Conservation (phyloP, 2,329 filamentous ascomycete species). For the Pseudocercospora vitis region DNA sequence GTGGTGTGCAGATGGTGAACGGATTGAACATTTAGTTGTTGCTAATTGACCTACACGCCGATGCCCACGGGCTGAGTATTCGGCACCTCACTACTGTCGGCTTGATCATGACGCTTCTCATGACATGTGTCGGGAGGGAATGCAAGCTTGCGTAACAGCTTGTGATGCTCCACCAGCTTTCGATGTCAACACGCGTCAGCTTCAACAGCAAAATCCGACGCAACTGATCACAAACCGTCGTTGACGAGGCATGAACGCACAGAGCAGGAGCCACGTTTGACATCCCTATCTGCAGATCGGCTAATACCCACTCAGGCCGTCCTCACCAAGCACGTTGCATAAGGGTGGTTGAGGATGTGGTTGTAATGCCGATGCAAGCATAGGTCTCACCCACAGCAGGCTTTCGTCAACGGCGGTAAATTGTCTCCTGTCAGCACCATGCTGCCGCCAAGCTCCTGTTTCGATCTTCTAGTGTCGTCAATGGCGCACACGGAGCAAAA, state of each 20-base stretch:
- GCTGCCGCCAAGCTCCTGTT: background rate
- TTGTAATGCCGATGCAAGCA: background rate
- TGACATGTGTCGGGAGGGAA: conserved; percentile 12
- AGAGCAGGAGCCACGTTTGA: too few species aligned
- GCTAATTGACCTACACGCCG: too few species aligned
- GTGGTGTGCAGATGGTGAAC: too few species aligned
- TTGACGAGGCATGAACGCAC: too few species aligned
- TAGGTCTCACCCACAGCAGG: background rate
- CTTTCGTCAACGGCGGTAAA: background rate
- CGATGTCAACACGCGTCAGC: background rate
- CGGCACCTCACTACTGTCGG: too few species aligned
- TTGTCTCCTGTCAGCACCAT: background rate
- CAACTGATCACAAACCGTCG: background rate
- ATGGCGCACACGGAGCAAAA: background rate
- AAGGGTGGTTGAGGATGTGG: too few species aligned
- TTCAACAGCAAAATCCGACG: too few species aligned
- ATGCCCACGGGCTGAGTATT: too few species aligned
- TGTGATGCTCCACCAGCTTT: background rate
- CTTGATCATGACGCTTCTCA: background rate
- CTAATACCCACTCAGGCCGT: too few species aligned
- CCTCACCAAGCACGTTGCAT: too few species aligned
- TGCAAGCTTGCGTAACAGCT: conserved; percentile 4
- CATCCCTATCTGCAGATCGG: too few species aligned
- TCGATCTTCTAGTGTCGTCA: background rate
- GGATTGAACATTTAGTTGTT: too few species aligned